These are phyloP conservation scores for Beauveria sp. DNA, from an alignment of 2,329 filamentous ascomycete genomes.

Conservation along the genomic window DNA sequence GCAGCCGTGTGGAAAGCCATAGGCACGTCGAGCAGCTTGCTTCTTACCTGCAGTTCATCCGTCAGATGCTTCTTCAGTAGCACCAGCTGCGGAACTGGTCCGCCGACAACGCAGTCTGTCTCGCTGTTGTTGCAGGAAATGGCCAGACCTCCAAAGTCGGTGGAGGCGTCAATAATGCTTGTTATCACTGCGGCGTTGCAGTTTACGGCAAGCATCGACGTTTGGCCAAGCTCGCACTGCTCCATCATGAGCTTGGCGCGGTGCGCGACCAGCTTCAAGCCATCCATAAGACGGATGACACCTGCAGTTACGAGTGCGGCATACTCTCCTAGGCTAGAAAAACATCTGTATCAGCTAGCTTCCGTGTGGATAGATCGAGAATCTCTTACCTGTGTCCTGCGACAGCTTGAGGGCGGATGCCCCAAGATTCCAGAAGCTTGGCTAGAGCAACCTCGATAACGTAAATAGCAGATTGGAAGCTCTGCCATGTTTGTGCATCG, in stretches of 20 bases:
- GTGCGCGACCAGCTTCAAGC: conserved; percentile 17
- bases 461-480: conserved; percentile 23
- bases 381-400: conserved; percentile 18
- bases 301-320: conserved; percentile 18
- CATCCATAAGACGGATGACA: conserved; percentile 15
- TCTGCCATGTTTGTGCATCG: conserved; percentile 14
- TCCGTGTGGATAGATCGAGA: not conserved
- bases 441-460: conserved; percentile 24
- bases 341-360: not conserved
- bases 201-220: conserved; percentile 18
- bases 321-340: conserved; percentile 19
- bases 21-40: conserved; percentile 19
- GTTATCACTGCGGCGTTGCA: conserved; percentile 13
- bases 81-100: conserved; percentile 15
- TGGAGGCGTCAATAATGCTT: not conserved
- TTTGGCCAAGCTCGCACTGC: conserved; percentile 12
- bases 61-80: conserved; percentile 8
- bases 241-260: conserved; percentile 17
- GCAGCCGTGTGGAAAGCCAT: conserved; percentile 24
- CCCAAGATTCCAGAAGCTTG: conserved; percentile 20
- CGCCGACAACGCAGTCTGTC: conserved; percentile 22
- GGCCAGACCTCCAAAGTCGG: conserved; percentile 11
- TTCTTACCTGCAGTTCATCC: conserved; percentile 18
- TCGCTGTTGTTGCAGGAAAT: conserved; percentile 26
- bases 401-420: conserved; percentile 16